Evolutionary conservation across 768 basidiomycete genomes (phyloP).

Genomic region (Kwoniella sp.): DNA sequence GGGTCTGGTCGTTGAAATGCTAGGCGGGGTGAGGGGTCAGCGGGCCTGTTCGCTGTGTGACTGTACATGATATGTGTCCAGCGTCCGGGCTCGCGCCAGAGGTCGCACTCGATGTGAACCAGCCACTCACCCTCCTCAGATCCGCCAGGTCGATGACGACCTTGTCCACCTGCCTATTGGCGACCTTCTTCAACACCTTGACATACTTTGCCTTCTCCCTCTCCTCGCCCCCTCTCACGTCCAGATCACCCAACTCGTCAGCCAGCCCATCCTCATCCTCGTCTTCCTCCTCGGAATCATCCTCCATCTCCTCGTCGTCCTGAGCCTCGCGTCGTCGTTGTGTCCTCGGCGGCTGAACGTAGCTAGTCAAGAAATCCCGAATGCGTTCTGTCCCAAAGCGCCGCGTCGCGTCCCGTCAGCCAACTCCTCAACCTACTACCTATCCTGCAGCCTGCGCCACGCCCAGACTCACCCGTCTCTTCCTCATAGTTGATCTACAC

Average conservation of each 20-base stretch:
- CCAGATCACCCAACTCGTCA: slow-evolving; percentile 59
- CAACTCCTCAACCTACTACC: not conserved
- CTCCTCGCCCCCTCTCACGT: slow-evolving; percentile 45
- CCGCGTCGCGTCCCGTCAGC: no score
- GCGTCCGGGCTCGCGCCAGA: no score
- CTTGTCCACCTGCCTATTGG: slow-evolving; percentile 89
- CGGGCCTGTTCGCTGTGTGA: no score
- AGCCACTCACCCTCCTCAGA: slow-evolving; percentile 62
- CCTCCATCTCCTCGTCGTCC: slow-evolving; percentile 42
- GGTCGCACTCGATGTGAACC: no score
- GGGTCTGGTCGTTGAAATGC: slow-evolving; percentile 58
- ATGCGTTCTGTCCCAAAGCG: slow-evolving; percentile 40
- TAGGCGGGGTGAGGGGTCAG: slow-evolving; percentile 57
- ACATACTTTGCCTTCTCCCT: slow-evolving; percentile 48
- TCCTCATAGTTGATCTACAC: slow-evolving; percentile 33
- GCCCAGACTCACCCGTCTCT: slow-evolving; percentile 27
- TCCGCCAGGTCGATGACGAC: slow-evolving; percentile 85
- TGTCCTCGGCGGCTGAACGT: slow-evolving; percentile 25
- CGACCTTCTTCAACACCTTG: slow-evolving; percentile 54
- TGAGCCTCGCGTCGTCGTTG: slow-evolving; percentile 19
- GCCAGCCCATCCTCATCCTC: slow-evolving; percentile 52
- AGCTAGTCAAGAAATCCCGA: slow-evolving; percentile 40
- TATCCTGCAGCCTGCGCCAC: not conserved
- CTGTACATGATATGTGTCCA: no score
- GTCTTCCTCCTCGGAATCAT: slow-evolving; percentile 35